Base-by-base conservation (phyloP, 2,329 filamentous ascomycete species). In the Cladosporium sp. region DNA sequence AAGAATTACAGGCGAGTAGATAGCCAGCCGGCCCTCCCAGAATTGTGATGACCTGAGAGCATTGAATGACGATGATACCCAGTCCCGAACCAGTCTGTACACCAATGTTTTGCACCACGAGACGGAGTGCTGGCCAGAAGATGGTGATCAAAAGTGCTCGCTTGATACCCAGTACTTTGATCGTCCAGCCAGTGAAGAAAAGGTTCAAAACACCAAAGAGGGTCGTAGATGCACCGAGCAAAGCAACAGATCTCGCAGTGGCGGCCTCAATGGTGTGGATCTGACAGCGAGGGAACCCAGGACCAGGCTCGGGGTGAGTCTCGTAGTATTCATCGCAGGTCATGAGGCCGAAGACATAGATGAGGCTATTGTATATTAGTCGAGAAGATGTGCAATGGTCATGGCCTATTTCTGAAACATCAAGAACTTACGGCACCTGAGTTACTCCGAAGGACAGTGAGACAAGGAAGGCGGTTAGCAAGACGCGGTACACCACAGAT, bases 291-390 rank as follows among this genome's bases (percentile, higher is more conserved):
- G 45, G 47, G 13, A 54, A 24, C 3, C 72, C 72, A 3, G 65
- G 59, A 8, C 68, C 58, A 43, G 70, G 79, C 0, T 76, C 73
- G 11, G 78, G 73, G 59, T 86, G 79, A 2, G 71, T 70, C 30
- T 74, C 70, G 66, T 88, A 89, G 64, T 82, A 89, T 45, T 79
- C 76, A 49, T 88, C 82, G 66, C 85, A 89, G 43, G 81, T 82
- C 84, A 88, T 88, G 1, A 86, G 63, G 51, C 83, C 82, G 58
- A 88, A 87, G 19, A 84, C 82, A 64, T 85, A 86, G 40, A 86
- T 65, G 5, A 78, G 63, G 37, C 45, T 48, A 8, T 9, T 6
- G 8, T n/a, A 7, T 7, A 54, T 57, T 20, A 37, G 41, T 38
- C 9, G 30, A 43, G 22, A 27, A 17, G 19, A 43, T 17, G 22